A percentile compares a stretch with the other conserved stretches of the same genome.
Evolutionary conservation across 805 yeast genomes (phyloP).

Genomic region (Schwanniomyces pseudopolymorphus): DNA sequence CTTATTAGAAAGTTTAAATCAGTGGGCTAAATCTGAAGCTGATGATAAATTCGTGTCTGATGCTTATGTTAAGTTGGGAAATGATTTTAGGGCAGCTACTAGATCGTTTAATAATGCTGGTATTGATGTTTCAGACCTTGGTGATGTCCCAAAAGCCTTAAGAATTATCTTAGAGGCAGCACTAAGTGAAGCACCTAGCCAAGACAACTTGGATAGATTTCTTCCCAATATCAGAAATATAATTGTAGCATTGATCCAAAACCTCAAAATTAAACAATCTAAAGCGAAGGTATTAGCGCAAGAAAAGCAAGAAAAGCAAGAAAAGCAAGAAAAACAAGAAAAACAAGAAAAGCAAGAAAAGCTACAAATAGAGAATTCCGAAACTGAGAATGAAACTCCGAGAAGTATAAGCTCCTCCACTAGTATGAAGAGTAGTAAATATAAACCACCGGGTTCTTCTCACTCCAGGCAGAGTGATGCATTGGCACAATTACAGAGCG

Average conservation of each 20-base stretch:
- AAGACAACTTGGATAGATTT: constrained; percentile 73
- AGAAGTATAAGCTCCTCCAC: background rate
- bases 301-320: constrained; percentile 33
- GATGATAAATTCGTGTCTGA: constrained; percentile 84
- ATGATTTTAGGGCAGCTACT: constrained; percentile 85
- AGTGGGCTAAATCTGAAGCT: constrained; percentile 84
- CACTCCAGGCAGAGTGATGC: constrained; percentile 46
- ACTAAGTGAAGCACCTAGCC: constrained; percentile 79
- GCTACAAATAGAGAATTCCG: background rate
- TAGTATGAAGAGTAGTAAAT: background rate
- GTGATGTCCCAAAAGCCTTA: constrained; percentile 85
- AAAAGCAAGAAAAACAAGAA: background rate
- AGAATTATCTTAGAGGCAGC: constrained; percentile 84
- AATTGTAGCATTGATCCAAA: constrained; percentile 72
- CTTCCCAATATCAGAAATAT: constrained; percentile 84
- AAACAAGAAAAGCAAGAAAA: background rate
- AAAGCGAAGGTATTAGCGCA: constrained; percentile 28
- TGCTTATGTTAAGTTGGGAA: constrained; percentile 88
- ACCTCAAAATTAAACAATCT: constrained; percentile 75
- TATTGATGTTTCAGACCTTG: constrained; percentile 76
- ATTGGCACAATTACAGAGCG: constrained; percentile 72
- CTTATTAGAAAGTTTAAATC: constrained; percentile 78
- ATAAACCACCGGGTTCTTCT: background rate
- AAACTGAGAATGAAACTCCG: background rate
- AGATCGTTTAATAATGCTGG: constrained; percentile 78